Evolutionary conservation across 352 stramenopile species (phyloP), one percentile per base, ranked within the genome.

Genomic region (Phytophthora crassamura): DNA sequence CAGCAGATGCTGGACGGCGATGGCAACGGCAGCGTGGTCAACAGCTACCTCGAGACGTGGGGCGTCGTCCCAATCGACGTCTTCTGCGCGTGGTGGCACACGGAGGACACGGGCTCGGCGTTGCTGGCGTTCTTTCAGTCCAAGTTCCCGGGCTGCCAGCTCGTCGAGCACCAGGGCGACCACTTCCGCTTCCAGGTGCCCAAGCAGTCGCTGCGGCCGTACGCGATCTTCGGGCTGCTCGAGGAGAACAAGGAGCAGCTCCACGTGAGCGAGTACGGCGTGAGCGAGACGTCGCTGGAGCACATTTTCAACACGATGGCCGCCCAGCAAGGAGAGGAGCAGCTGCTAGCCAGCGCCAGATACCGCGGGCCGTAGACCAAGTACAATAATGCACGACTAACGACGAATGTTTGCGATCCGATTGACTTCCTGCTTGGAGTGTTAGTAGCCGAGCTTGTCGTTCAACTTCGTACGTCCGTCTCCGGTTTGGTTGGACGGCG

Each of bases 301-400:
- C 82, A 96, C 62, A 95, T 98, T 59, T 98, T 98, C 82, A 98
- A 97, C 69, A 77, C 78, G 64, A 97, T 98, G 80, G 93, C 91
- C 2, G 74, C 72, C 8, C 71, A 94, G 47, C 87, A 97, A 70
- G 75, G 79, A 34, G 77, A 87, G 50, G 80, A 88, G 51, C 71
- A 62, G 4, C 38, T 84, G 41, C 64, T 76, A 22, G 73, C 62
- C n/a, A 83, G 82, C 45, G 71, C 51, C 45, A 65, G 68, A 60
- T 67, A 71, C 28, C 25, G 50, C 7, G 39, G 56, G 51, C 49
- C 3, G 25, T 18, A 42, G 30, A 33, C n/a, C 16, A 15, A 43
- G 49, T 71, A 71, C 63, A 66, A 71, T 67, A 67, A 18, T 47
- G 15, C 48, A 70, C 20, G 9, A 56, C 18, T 46, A 43, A 50